These are phyloP conservation scores for Gossypium sturtianum DNA, from an alignment of 345 rosid genomes.

Conservation along the genomic window DNA sequence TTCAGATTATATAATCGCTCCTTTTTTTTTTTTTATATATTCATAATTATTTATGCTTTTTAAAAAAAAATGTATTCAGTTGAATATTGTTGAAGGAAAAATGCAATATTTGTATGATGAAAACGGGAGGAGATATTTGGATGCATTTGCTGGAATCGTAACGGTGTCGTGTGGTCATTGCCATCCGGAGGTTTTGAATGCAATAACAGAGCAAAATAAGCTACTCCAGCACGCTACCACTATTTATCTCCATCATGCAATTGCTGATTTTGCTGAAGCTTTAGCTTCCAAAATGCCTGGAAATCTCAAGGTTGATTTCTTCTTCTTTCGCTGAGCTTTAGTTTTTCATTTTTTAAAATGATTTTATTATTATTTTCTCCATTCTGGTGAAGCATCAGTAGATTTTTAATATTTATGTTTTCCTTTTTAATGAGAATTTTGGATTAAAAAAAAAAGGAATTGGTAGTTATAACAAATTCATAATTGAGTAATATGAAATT, in stretches of 20 bases:
- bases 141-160: conserved; percentile 90
- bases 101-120: conserved; percentile 96
- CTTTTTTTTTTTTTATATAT: neutral
- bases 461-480: neutral
- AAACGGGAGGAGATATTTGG: conserved; percentile 64
- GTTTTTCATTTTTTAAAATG: neutral
- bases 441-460: neutral
- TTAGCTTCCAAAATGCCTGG: conserved; percentile 90
- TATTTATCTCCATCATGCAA: conserved; percentile 77
- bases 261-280: conserved; percentile 86
- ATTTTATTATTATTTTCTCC: neutral
- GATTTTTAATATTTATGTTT: neutral
- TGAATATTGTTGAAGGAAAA: conserved; percentile 94
- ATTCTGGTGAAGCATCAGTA: neutral
- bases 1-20: neutral
- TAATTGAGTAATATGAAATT: neutral
- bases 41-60: neutral
- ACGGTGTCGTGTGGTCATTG: conserved; percentile 95
- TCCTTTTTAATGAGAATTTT: neutral
- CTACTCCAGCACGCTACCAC: conserved; percentile 90
- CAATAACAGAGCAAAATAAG: conserved; percentile 70
- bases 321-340: neutral
- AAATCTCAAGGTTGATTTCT: conserved; percentile 56
- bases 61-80: conserved; percentile 25
- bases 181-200: conserved; percentile 73